phyloP scores from a whole-genome alignment of 2,329 filamentous ascomycete genomes.

The Hypoxylon sp. region DNA sequence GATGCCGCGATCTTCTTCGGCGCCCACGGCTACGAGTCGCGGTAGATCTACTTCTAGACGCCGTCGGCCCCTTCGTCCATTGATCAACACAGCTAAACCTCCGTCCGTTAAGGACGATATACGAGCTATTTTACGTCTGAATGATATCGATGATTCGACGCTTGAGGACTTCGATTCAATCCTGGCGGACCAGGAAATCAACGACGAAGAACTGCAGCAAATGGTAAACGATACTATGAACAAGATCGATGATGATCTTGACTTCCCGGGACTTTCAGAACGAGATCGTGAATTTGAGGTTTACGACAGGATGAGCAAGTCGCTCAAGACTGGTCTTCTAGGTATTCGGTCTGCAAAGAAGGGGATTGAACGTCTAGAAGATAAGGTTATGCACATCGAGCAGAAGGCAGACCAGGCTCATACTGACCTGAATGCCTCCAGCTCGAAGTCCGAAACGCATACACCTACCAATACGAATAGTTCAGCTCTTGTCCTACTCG shows the following conservation, averaged over 20 bases:
- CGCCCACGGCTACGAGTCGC: conserved; percentile 53
- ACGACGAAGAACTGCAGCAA: conserved; percentile 50
- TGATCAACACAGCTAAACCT: conserved; percentile 68
- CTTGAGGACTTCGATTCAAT: conserved; percentile 71
- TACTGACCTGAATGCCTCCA: conserved; percentile 19
- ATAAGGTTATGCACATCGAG: conserved; percentile 62
- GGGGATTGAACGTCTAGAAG: conserved; percentile 71
- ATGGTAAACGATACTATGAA: conserved; percentile 49
- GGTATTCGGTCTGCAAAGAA: conserved; percentile 69
- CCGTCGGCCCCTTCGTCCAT: conserved; percentile 61
- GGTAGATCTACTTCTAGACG: conserved; percentile 61
- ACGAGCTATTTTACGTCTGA: conserved; percentile 65
- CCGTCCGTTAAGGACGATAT: conserved; percentile 71
- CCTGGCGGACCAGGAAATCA: conserved; percentile 58
- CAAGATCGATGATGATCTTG: conserved; percentile 51
- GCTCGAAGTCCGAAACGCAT: conserved; percentile 18
- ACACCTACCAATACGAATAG: conserved; percentile 6
- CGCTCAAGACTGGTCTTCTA: conserved; percentile 65
- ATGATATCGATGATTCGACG: conserved; percentile 72
- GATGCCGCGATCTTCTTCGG: conserved; percentile 47
- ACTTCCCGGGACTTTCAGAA: conserved; percentile 49
- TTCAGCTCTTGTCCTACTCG: conserved; percentile 59
- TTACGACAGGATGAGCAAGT: conserved; percentile 66
- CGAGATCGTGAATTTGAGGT: conserved; percentile 60
- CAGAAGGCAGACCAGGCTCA: conserved; percentile 43